Evolutionary conservation across 352 stramenopile genomes (phyloP), one percentile per base, ranked within the genome.

Genomic region (Peronospora belbahrii): DNA sequence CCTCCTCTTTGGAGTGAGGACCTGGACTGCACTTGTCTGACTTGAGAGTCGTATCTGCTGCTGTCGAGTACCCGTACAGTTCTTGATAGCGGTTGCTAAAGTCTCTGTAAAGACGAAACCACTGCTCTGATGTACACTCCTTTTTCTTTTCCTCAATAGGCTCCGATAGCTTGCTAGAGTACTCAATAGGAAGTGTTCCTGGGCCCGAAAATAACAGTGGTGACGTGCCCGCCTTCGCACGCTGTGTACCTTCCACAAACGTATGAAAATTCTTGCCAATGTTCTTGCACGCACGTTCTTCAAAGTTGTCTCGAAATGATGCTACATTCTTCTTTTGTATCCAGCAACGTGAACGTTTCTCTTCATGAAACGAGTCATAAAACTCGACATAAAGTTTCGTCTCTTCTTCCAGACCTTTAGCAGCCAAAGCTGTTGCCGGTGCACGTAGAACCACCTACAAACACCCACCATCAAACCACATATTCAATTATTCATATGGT

Each of bases 311-410:
- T 17, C 76, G 59, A 52, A 89, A 89, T 6, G 74, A 70, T 39
- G 59, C 61, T 27, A 89, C 69, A 25, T 81, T 84, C 47, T 85
- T 89, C 52, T 84, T 83, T 56, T 87, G 72, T 73, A 89, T 86
- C 77, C 77, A 89, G 59, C 77, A 89, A 19, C 74, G 72, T 19
- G 74, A 84, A 39, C 77, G 77, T 52, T 85, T 87, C 35, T 67
- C 61, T 20, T 82, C 74, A 15, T 80, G 64, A 48, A 83, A 89
- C 56, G 77, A 81, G 52, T 89, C 77, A 32, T 79, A 87, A 50
- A 89, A 89, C 66, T 89, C 77, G 31, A 89, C 73, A 50, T 85
- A 87, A 17, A 89, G 57, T 52, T 89, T 89, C 20, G 65, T 82
- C 55, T 89, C 77, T 19, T 73, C 50, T 30, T 85, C 69, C 0